phyloP scores from a whole-genome alignment of 1,139 yeast genomes.

The Yamadazyma atmosphaerica region DNA sequence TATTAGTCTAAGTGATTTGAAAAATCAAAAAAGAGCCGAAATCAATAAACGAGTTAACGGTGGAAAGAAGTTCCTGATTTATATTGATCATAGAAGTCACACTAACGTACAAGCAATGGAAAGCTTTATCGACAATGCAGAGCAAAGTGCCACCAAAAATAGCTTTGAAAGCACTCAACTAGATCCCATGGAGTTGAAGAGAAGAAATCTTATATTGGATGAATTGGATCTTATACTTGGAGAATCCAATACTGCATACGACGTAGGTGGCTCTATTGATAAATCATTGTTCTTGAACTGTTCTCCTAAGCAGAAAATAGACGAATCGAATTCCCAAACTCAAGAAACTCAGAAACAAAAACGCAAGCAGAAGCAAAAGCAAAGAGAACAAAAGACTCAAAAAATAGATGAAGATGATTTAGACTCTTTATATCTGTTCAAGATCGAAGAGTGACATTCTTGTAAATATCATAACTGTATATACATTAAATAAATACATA shows the following conservation, averaged over 20 bases:
- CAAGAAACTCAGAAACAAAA: conserved; percentile 17
- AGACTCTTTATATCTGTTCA: conserved; percentile 44
- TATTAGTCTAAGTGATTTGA: conserved; percentile 41
- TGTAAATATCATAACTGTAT: conserved; percentile 7
- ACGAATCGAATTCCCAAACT: conserved; percentile 16
- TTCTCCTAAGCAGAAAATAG: conserved; percentile 16
- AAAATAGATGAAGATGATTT: conserved; percentile 33
- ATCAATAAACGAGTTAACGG: conserved; percentile 31
- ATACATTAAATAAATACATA: not conserved
- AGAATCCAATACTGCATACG: conserved; percentile 30
- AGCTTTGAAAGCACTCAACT: conserved; percentile 15
- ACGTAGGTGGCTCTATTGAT: conserved; percentile 31
- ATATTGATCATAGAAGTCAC: conserved; percentile 25
- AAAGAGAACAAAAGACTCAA: conserved; percentile 11
- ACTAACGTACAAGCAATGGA: conserved; percentile 5
- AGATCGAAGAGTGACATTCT: conserved; percentile 33
- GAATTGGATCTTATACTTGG: conserved; percentile 26
- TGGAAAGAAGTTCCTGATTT: conserved; percentile 35
- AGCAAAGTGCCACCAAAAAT: not conserved
- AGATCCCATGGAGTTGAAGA: conserved; percentile 28
- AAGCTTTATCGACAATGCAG: conserved; percentile 12
- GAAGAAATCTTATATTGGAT: conserved; percentile 30
- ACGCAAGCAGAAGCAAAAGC: conserved; percentile 13
- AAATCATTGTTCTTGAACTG: conserved; percentile 21
- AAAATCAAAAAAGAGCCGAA: conserved; percentile 38